Percentiles rank a stretch among this genome's conserved stretches.
Evolutionary conservation across 345 rosid species (phyloP).

Genomic region (Carallia brachiata): DNA sequence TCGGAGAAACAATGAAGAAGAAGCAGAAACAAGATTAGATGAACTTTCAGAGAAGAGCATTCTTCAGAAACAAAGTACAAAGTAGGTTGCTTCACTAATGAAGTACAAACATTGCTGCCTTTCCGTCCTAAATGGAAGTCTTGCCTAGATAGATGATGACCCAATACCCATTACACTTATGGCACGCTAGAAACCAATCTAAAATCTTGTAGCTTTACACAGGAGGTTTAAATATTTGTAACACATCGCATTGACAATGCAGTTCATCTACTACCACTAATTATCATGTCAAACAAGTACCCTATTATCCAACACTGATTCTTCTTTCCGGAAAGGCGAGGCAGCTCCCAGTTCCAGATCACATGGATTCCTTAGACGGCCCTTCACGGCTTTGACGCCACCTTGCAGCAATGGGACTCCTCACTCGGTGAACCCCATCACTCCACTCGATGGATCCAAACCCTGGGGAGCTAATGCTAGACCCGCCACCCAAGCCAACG

Average conservation of each 20-base stretch:
- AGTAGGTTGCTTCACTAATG: too few species aligned
- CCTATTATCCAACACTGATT: neutral
- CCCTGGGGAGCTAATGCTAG: constrained; percentile 29
- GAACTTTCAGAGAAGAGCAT: too few species aligned
- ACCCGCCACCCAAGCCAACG: constrained; percentile 29
- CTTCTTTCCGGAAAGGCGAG: neutral
- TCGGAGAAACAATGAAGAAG: too few species aligned
- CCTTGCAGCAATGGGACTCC: constrained; percentile 65
- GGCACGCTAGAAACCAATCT: neutral
- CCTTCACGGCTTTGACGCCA: constrained; percentile 41
- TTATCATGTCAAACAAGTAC: neutral
- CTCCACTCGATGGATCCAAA: constrained; percentile 84
- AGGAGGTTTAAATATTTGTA: neutral
- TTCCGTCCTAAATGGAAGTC: too few species aligned
- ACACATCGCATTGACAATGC: too few species aligned
- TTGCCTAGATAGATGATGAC: too few species aligned
- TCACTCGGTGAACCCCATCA: constrained; percentile 64
- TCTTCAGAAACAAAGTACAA: too few species aligned
- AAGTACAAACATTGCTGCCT: too few species aligned
- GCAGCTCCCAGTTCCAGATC: neutral
- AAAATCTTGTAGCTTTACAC: neutral
- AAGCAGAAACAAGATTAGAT: too few species aligned
- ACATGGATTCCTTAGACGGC: constrained; percentile 40
- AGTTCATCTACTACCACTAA: too few species aligned
- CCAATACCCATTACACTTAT: too few species aligned